phyloP scores from a whole-genome alignment of 2,329 filamentous ascomycete species.

The Ophiostoma novo-ulmi region DNA sequence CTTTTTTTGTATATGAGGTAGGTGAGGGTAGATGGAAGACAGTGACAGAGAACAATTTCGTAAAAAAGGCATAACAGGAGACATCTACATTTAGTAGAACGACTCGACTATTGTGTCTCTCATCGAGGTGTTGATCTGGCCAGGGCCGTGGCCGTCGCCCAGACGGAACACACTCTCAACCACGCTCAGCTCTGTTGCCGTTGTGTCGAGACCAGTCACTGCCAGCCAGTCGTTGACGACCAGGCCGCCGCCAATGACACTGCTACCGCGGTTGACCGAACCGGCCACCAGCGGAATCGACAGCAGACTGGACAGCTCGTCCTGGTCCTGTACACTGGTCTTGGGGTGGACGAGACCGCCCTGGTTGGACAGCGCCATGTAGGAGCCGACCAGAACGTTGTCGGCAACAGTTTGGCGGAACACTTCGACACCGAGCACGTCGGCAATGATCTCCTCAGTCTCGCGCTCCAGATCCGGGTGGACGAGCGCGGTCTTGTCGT shows the following conservation, averaged over 20 bases:
- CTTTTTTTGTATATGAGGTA: slow-evolving; percentile 10
- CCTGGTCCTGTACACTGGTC: slow-evolving; percentile 94
- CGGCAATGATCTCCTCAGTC: slow-evolving; percentile 97
- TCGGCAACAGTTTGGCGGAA: slow-evolving; percentile 94
- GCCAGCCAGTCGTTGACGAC: slow-evolving; percentile 98
- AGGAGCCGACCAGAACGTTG: slow-evolving; percentile 92
- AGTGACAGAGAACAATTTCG: not conserved
- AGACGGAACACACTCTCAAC: slow-evolving; percentile 94
- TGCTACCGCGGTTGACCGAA: slow-evolving; percentile 84
- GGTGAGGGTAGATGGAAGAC: not conserved
- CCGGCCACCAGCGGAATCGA: slow-evolving; percentile 95
- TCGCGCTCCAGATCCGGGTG: slow-evolving; percentile 96
- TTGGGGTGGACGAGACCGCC: slow-evolving; percentile 96
- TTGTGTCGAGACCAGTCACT: slow-evolving; percentile 88
- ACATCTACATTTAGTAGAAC: slow-evolving; percentile 66
- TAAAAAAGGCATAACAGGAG: not conserved
- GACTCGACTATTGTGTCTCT: slow-evolving; percentile 99
- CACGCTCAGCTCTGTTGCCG: slow-evolving; percentile 94
- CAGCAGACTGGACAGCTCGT: slow-evolving; percentile 86
- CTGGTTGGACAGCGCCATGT: slow-evolving; percentile 95
- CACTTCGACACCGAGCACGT: slow-evolving; percentile 83
- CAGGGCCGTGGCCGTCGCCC: slow-evolving; percentile 76
- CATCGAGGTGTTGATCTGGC: slow-evolving; percentile 73
- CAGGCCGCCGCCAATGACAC: slow-evolving; percentile 95
- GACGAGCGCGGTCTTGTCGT: slow-evolving; percentile 94